Evolutionary conservation across 768 basidiomycete species (phyloP), one percentile per base, ranked within the genome.

Genomic region (Suillus ampliporus): DNA sequence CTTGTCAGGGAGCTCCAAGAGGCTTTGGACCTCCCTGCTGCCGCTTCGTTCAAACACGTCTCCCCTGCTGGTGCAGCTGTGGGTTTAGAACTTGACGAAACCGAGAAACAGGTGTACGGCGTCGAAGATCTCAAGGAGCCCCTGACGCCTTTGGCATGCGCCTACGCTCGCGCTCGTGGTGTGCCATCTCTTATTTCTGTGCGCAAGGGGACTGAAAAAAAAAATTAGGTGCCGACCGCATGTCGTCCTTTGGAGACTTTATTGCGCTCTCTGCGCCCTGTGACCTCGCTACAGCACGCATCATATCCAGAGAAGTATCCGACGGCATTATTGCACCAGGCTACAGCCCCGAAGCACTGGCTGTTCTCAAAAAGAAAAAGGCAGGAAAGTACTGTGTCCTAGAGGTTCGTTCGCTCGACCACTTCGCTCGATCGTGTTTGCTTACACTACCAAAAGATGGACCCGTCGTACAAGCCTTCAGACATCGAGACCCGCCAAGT

Each of bases 171-270:
- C 51, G 97, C 97, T 53, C 88, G 97, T 72, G 97, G 94, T 90
- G 65, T 54, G 82, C 75, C 10, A 52, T 13, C 35, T 38, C 38
- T 56, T 34, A 35, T 26, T 38, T 11, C 23, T 9, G 4, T 60
- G 43, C 10, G 23, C 44, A 52, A 31, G 31, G 31, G 4, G 4
- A 47, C 60, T 61, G n/a, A n/a, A n/a, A n/a, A n/a, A n/a, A n/a
- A n/a, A 19, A 61, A 62, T 60, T 67, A 93, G 92, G 95, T 61
- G 97, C 97, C 26, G 97, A 99, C 75, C 89, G 97, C 59, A 99
- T 99, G 97, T 98, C 97, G 1, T 98, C 97, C 3, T 99, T 99
- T 74, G 97, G 97, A 5, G 97, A 99, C 79, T 99, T 99, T 75
- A 96, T 99, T 69, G 97, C 95, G 0, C 84, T 99, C 13, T 97